A percentile compares a stretch with the other conserved stretches of the same genome.
phyloP scores from a whole-genome alignment of 768 basidiomycete genomes.

The Roridomyces roridus region DNA sequence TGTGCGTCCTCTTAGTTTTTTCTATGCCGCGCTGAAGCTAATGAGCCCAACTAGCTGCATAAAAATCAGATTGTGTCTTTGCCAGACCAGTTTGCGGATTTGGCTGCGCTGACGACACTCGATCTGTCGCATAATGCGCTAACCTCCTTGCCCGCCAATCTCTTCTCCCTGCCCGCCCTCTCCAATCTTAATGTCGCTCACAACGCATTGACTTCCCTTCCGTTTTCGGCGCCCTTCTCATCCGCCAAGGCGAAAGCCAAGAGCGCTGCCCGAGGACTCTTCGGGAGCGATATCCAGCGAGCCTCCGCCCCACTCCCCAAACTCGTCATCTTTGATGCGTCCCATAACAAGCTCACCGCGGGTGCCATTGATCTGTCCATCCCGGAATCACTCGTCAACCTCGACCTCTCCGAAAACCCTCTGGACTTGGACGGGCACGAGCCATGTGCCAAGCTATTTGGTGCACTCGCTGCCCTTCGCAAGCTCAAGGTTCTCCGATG shows the following conservation, averaged over 20 bases:
- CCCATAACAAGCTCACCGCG: constrained; percentile 69
- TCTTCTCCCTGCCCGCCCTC: constrained; percentile 75
- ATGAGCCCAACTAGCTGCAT: constrained; percentile 59
- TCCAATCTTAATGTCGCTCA: constrained; percentile 73
- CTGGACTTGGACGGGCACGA: constrained; percentile 46
- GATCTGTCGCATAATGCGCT: constrained; percentile 81
- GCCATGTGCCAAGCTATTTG: constrained; percentile 46
- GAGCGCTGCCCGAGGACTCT: constrained; percentile 60
- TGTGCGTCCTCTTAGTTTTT: constrained; percentile 51
- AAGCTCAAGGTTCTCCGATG: constrained; percentile 64
- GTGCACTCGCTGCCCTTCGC: constrained; percentile 50
- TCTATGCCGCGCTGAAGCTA: not conserved
- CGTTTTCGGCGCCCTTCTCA: constrained; percentile 66
- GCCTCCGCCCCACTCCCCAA: constrained; percentile 70
- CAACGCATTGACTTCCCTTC: constrained; percentile 65
- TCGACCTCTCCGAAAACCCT: constrained; percentile 74
- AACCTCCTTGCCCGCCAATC: constrained; percentile 61
- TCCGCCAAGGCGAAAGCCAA: constrained; percentile 27
- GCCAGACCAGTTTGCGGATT: constrained; percentile 71
- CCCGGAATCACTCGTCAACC: constrained; percentile 59
- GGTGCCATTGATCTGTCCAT: constrained; percentile 57
- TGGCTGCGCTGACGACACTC: constrained; percentile 67
- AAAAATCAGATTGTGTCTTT: constrained; percentile 70
- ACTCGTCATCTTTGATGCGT: constrained; percentile 66
- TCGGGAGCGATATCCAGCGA: constrained; percentile 64